Percentiles rank a stretch among this genome's conserved stretches.
These are phyloP conservation scores for Phytophthora ohioensis DNA, from an alignment of 352 stramenopile genomes.

Conservation along the genomic window DNA sequence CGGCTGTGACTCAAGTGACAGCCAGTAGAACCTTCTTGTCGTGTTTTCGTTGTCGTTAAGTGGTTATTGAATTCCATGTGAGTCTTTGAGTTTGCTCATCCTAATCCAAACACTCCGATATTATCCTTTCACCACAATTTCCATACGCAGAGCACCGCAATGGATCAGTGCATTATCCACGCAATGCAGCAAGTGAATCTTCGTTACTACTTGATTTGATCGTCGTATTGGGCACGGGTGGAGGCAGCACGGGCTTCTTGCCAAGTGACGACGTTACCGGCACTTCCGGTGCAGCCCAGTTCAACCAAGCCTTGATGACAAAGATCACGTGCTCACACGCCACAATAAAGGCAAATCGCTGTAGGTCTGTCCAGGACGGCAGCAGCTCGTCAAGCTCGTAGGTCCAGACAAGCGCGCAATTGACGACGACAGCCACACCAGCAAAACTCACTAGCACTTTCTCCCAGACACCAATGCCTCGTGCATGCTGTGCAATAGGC, in stretches of 20 bases:
- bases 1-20: conserved; percentile 23
- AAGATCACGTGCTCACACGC: conserved; percentile 72
- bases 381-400: conserved; percentile 67
- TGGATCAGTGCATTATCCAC: neutral
- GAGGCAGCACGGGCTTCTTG: conserved; percentile 30
- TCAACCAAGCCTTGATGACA: conserved; percentile 62
- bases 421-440: conserved; percentile 93
- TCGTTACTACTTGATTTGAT: conserved; percentile 1
- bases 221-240: neutral
- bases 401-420: conserved; percentile 93
- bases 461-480: conserved; percentile 94
- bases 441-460: conserved; percentile 93
- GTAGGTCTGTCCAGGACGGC: conserved; percentile 61
- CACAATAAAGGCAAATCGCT: conserved; percentile 73
- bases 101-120: neutral
- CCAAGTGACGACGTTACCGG: conserved; percentile 33
- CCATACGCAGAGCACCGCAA: too few species aligned
- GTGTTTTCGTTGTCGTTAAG: neutral
- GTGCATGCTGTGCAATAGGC: conserved; percentile 89
- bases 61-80: conserved; percentile 7
- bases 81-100: neutral
- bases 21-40: conserved; percentile 3
- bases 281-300: conserved; percentile 57
- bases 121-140: too few species aligned
- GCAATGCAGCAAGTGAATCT: conserved; percentile 5